Base-by-base conservation (phyloP, 1,139 yeast genomes). In the Wickerhamomyces sp. region DNA sequence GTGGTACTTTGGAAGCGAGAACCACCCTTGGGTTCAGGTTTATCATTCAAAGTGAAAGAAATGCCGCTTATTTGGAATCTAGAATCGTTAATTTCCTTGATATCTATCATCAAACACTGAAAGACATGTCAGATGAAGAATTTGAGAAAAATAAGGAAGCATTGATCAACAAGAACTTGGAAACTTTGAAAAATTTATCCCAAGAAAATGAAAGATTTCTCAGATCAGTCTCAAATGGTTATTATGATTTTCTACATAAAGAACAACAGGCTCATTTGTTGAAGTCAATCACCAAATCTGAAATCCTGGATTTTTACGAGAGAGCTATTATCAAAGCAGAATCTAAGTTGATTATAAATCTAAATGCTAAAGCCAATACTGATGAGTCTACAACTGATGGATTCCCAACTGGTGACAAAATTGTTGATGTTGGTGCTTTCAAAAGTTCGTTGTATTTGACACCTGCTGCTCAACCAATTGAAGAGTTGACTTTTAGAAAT, bases 21-120 rank as follows among this genome's bases (percentile, higher is more conserved):
- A 84, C 94, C 10, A 77, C 90, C 2, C 72, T 82, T 56, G 95
- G 95, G 13, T 75, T 84, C 53, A 74, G 96, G 56, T 67, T 93
- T n/a, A 68, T 91, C 52, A 74, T 91, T 39, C 99, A 93, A 67
- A 84, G 95, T 49, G 97, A 90, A 64, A 79, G 86, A 61, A 68
- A 87, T 3, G 75, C 94, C 3, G 76, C 75, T 13, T 90, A 83
- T 62, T 72, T 93, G 54, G 90, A 88, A 60, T 77, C 76, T 53
- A 76, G 99, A 63, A 85, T 93, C 49, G 85, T 79, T 37, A 76
- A 75, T 45, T 89, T 88, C 60, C 68, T 89, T 47, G 55, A 55
- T 10, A 52, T 55, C 33, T 68, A 64, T 40, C 41, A 48, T 35
- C 45, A 54, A 35, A 62, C 51, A 56, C 75, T 66, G 69, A 72